phyloP scores from a whole-genome alignment of 1,284 basidiomycete species.

The Termitomyces sp. region DNA sequence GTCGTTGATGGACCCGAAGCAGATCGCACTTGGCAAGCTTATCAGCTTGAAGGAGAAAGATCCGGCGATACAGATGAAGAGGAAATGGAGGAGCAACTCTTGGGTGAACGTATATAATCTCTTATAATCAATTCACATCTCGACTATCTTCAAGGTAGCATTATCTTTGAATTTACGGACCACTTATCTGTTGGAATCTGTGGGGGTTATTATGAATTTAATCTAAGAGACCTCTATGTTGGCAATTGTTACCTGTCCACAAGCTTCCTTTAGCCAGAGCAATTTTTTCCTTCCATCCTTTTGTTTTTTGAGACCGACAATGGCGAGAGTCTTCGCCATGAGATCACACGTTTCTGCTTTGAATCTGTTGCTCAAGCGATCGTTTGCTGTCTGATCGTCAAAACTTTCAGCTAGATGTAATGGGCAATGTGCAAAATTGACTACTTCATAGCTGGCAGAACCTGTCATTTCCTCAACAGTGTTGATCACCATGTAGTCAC shows the following conservation, averaged over 20 bases:
- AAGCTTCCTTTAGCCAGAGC: constrained; percentile 33
- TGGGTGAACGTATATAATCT: constrained; percentile 21
- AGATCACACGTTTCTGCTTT: constrained; percentile 53
- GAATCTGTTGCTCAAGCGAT: constrained; percentile 42
- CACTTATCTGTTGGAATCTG: constrained; percentile 12
- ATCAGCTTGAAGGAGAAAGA: constrained; percentile 46
- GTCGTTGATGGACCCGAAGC: constrained; percentile 74
- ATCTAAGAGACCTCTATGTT: neutral
- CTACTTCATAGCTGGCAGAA: constrained; percentile 4
- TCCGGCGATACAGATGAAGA: constrained; percentile 42
- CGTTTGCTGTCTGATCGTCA: constrained; percentile 28
- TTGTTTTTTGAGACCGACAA: constrained; percentile 26
- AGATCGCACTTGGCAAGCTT: constrained; percentile 67
- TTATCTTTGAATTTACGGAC: neutral
- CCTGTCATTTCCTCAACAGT: constrained; percentile 12
- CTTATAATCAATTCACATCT: neutral
- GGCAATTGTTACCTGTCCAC: constrained; percentile 18
- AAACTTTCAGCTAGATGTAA: constrained; percentile 23
- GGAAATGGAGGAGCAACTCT: constrained; percentile 45
- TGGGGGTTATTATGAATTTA: neutral
- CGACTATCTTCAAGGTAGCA: neutral
- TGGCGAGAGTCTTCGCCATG: constrained; percentile 40
- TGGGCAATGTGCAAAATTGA: neutral
- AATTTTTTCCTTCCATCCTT: constrained; percentile 31
- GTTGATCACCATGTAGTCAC: constrained; percentile 28